Evolutionary conservation across 352 stramenopile genomes (phyloP).

Genomic region (Phytopythium helicoides): DNA sequence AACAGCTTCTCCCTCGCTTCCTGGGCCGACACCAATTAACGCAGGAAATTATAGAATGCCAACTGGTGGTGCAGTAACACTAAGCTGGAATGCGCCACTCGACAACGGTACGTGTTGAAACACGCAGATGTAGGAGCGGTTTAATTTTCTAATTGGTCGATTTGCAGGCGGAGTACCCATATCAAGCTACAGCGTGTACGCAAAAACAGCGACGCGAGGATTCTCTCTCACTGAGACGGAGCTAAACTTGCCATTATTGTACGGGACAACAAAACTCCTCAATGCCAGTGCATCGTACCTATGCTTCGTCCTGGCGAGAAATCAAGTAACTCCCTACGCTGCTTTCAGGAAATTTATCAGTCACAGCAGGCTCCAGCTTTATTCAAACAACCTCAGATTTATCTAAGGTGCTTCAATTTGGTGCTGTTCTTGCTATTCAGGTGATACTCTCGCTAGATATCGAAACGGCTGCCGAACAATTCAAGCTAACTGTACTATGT

Average conservation of each 20-base stretch:
- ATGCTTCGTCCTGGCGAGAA: slow-evolving; percentile 50
- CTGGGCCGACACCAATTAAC: slow-evolving; percentile 28
- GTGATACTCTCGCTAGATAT: slow-evolving; percentile 9
- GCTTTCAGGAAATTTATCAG: slow-evolving; percentile 35
- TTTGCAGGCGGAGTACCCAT: slow-evolving; percentile 30
- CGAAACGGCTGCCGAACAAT: neutral
- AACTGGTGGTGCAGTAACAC: slow-evolving; percentile 53
- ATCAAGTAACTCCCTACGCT: slow-evolving; percentile 5
- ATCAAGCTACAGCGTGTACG: slow-evolving; percentile 36
- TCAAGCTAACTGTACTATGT: neutral
- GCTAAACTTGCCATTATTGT: slow-evolving; percentile 7
- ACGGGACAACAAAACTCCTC: slow-evolving; percentile 19
- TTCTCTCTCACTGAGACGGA: slow-evolving; percentile 28
- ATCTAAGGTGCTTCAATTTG: slow-evolving; percentile 19
- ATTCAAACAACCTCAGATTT: slow-evolving; percentile 41
- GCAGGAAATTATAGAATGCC: slow-evolving; percentile 10
- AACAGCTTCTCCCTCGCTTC: slow-evolving; percentile 27
- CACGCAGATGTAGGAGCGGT: neutral
- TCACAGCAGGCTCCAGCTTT: slow-evolving; percentile 22
- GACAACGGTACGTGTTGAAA: slow-evolving; percentile 37
- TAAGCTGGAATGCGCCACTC: slow-evolving; percentile 41
- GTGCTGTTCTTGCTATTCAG: slow-evolving; percentile 33
- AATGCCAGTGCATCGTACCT: slow-evolving; percentile 42
- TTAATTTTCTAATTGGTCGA: neutral
- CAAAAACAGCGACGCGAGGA: slow-evolving; percentile 13